phyloP scores from a whole-genome alignment of 1,284 basidiomycete genomes.

The Cutaneotrichosporon daszewskae region DNA sequence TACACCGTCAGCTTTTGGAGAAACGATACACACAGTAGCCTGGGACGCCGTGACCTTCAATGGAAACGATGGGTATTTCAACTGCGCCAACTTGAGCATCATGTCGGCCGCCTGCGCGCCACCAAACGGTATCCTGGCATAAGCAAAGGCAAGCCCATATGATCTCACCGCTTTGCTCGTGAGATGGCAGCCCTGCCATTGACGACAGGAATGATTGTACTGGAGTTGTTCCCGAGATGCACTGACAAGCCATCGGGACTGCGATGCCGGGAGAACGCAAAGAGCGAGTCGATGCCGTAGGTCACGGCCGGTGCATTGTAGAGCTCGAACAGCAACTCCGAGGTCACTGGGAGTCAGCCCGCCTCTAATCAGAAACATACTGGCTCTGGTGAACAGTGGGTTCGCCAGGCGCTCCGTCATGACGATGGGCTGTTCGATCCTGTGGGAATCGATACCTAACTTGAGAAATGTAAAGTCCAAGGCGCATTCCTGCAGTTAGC shows the following conservation, averaged over 20 bases:
- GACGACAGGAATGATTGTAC: constrained; percentile 78
- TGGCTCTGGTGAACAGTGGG: constrained; percentile 77
- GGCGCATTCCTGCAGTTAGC: constrained; percentile 68
- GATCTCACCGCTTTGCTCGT: constrained; percentile 69
- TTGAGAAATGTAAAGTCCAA: constrained; percentile 87
- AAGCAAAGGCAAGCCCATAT: neutral
- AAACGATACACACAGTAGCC: constrained; percentile 48
- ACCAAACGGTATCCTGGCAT: constrained; percentile 81
- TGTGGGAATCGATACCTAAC: constrained; percentile 71
- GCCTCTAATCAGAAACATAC: constrained; percentile 52
- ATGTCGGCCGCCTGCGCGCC: constrained; percentile 84
- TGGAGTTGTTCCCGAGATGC: constrained; percentile 52
- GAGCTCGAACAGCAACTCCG: constrained; percentile 93
- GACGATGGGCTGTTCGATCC: constrained; percentile 81
- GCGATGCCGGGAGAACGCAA: constrained; percentile 65
- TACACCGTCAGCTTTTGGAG: constrained; percentile 40
- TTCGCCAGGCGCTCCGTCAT: constrained; percentile 92
- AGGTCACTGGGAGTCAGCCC: constrained; percentile 61
- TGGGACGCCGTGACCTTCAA: constrained; percentile 53
- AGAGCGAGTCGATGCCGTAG: constrained; percentile 86
- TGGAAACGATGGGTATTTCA: constrained; percentile 90
- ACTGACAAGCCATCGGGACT: constrained; percentile 67
- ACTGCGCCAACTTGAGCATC: constrained; percentile 82
- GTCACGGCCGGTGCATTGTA: constrained; percentile 81
- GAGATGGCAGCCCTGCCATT: constrained; percentile 72